Evolutionary conservation across 495 filamentous ascomycete species (phyloP).

Genomic region (Neurospora sp.): DNA sequence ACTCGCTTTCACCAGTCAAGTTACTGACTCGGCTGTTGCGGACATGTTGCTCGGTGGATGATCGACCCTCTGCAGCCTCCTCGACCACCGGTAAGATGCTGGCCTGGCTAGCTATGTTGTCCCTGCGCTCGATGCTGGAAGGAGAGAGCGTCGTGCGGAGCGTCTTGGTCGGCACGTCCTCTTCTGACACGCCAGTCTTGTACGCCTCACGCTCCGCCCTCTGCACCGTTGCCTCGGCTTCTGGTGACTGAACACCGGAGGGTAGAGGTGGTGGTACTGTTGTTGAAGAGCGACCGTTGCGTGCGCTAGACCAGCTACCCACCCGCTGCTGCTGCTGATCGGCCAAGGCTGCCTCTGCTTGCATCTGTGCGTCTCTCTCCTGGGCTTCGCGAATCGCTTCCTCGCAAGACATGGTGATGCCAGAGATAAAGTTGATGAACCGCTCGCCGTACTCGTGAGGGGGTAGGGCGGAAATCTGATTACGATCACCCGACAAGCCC

Average conservation of each 20-base stretch:
- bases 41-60: conserved; percentile 44
- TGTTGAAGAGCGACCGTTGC: conserved; percentile 14
- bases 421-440: conserved; percentile 85
- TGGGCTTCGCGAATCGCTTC: conserved; percentile 59
- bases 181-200: conserved; percentile 35
- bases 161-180: conserved; percentile 35
- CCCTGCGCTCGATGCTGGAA: conserved; percentile 42
- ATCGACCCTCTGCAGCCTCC: conserved; percentile 74
- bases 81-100: conserved; percentile 85
- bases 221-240: conserved; percentile 24
- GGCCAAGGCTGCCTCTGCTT: conserved; percentile 26
- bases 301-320: conserved; percentile 12
- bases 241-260: conserved; percentile 38
- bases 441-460: conserved; percentile 87
- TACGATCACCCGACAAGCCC: conserved; percentile 68
- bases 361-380: conserved; percentile 33
- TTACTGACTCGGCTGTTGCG: conserved; percentile 33
- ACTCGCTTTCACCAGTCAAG: conserved; percentile 27
- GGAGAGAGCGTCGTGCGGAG: conserved; percentile 39
- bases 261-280: conserved; percentile 32
- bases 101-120: conserved; percentile 41
- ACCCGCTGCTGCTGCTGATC: conserved; percentile 25
- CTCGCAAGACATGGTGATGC: conserved; percentile 81
- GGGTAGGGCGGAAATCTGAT: conserved; percentile 87
- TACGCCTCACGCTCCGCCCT: conserved; percentile 24